Evolutionary conservation across 495 filamentous ascomycete genomes (phyloP), one percentile per base, ranked within the genome.

Genomic region (Aspergillus olivimuriae): DNA sequence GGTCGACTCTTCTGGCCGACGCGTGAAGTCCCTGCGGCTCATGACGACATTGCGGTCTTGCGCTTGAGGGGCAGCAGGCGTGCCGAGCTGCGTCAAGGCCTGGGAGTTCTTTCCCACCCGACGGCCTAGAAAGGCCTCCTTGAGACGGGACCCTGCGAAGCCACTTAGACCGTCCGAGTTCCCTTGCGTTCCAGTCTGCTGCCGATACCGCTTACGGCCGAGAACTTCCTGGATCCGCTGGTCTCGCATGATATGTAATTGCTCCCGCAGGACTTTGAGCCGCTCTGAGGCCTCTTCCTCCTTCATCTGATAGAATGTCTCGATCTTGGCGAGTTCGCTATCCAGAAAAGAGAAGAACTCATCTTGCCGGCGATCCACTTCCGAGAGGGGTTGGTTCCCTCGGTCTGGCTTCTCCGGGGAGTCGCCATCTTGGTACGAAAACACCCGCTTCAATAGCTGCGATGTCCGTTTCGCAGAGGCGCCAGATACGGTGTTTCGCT

Each of bases 211-310:
- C 47, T 71, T 61, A 10, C 31, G 44, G 47, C 46, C 51, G 28
- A 70, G 45, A n/a, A 94, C 60, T 60, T 95, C 86, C 33, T 80
- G 76, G 6, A 81, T 75, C 17, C 89, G 77, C 8, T 82, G 75
- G 58, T 89, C 85, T 17, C 87, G 73, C 89, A 95, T 92, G 44
- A 89, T 78, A 53, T 91, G 89, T 32, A 95, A 68, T 58, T 95
- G 89, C 19, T 85, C 80, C 22, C 84, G 75, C 20, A 95, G 73
- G 11, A 81, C 62, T 5, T 66, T 58, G n/a, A 94, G 64, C 9
- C 89, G 77, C 28, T 81, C 66, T 2, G 76, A 77, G 3, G 89
- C 86, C 55, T 94, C 86, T 15, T 83, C 72, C 56, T 95, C 89
- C 53, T 91, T 94, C 56, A 69, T 63, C 49, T 75, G 78, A 67